Percentiles rank a stretch among this genome's conserved stretches.
Evolutionary conservation across 2,329 filamentous ascomycete genomes (phyloP).

Genomic region (Penicillium occitanis): DNA sequence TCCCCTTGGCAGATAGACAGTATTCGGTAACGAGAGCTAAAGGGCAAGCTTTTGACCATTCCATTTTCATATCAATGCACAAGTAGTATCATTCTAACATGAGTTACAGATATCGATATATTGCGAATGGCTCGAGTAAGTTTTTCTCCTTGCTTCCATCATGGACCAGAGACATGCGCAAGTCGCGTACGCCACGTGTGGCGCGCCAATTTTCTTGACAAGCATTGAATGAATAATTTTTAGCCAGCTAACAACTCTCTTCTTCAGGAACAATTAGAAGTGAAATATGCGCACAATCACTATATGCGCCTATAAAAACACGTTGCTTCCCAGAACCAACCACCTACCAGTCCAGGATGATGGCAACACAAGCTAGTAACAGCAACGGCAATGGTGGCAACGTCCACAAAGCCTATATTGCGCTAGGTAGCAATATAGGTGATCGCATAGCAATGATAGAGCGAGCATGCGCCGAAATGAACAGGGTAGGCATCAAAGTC

Average conservation of each 20-base stretch:
- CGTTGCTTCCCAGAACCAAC: neutral
- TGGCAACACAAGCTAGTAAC: constrained; percentile 16
- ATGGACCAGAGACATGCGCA: neutral
- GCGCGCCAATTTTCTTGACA: neutral
- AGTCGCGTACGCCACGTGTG: constrained; percentile 10
- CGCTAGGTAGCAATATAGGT: constrained; percentile 88
- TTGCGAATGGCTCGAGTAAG: constrained; percentile 6
- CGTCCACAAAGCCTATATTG: constrained; percentile 67
- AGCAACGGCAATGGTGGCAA: constrained; percentile 18
- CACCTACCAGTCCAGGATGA: neutral
- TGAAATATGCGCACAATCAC: neutral
- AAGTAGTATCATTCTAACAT: neutral
- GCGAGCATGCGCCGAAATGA: constrained; percentile 75
- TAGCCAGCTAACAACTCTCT: constrained; percentile 4
- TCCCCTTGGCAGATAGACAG: neutral
- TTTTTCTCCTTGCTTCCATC: neutral
- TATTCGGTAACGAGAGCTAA: neutral
- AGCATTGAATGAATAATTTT: neutral
- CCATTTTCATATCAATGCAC: neutral
- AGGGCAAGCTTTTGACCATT: neutral
- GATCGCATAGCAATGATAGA: constrained; percentile 84
- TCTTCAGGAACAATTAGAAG: neutral
- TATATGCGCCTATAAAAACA: neutral
- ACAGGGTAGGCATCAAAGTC: constrained; percentile 68
- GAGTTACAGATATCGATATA: neutral